phyloP scores from a whole-genome alignment of 257 asterid genomes.

The Petunia secreta region DNA sequence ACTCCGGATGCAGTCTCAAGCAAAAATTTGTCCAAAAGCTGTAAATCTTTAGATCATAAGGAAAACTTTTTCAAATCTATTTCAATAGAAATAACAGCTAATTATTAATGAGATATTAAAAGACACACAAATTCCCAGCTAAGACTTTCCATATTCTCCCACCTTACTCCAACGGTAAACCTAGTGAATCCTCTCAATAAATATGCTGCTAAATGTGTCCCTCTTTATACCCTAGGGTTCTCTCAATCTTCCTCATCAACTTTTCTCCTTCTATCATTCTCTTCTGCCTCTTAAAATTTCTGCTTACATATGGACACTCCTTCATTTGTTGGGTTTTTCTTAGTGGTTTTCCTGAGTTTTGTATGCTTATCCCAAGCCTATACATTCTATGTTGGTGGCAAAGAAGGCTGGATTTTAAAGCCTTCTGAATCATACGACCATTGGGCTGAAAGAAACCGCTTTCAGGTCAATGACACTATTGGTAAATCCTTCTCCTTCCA shows the following conservation, averaged over 20 bases:
- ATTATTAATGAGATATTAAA: slow-evolving; percentile 18
- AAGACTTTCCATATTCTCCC: slow-evolving; percentile 22
- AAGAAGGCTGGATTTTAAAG: slow-evolving; percentile 41
- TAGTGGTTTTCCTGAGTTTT: slow-evolving; percentile 20
- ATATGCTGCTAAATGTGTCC: background rate
- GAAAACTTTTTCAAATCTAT: no score
- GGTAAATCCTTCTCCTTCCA: slow-evolving; percentile 20
- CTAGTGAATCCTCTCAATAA: slow-evolving; percentile 13
- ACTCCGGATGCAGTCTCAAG: no score
- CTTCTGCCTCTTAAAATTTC: background rate
- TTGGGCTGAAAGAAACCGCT: slow-evolving; percentile 44
- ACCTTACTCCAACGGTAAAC: slow-evolving; percentile 20
- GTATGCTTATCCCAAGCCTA: slow-evolving; percentile 3
- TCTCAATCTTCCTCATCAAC: background rate
- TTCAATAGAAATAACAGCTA: slow-evolving; percentile 4
- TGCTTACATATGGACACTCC: background rate
- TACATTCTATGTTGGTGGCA: slow-evolving; percentile 39
- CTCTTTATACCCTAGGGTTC: background rate
- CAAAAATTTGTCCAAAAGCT: no score
- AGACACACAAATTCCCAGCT: background rate
- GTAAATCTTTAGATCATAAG: no score
- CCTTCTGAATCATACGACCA: slow-evolving; percentile 41
- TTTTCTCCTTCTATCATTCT: background rate
- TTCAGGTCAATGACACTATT: slow-evolving; percentile 47
- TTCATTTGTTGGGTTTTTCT: slow-evolving; percentile 21